Evolutionary conservation across 2,329 filamentous ascomycete species (phyloP).

Genomic region (Lachnellula suecica): DNA sequence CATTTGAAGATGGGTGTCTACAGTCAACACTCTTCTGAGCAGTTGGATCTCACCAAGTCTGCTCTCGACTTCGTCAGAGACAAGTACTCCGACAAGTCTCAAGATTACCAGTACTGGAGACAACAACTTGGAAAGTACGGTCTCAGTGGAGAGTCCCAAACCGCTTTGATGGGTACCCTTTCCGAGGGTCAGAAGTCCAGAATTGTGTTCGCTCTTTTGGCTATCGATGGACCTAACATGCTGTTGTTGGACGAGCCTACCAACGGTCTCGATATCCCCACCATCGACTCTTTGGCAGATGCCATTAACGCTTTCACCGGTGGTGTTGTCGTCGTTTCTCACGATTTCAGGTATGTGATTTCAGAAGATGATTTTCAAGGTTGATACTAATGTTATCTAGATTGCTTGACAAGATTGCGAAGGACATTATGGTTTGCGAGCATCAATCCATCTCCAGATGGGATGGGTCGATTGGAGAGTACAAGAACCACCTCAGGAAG

Average conservation of each 20-base stretch:
- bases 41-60: slow-evolving; percentile 97
- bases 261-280: slow-evolving; percentile 98
- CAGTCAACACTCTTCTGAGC: slow-evolving; percentile 97
- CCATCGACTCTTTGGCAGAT: slow-evolving; percentile 95
- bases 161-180: slow-evolving; percentile 94
- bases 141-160: slow-evolving; percentile 89
- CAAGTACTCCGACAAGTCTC: slow-evolving; percentile 84
- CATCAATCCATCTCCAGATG: slow-evolving; percentile 90
- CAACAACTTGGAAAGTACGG: slow-evolving; percentile 96
- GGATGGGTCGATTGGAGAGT: slow-evolving; percentile 86
- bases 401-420: slow-evolving; percentile 99
- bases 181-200: slow-evolving; percentile 97
- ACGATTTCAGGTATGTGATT: slow-evolving; percentile 88
- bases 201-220: slow-evolving; percentile 95
- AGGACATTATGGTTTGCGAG: slow-evolving; percentile 99
- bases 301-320: slow-evolving; percentile 93
- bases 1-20: slow-evolving; percentile 98
- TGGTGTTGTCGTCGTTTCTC: slow-evolving; percentile 95
- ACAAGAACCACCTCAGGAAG: slow-evolving; percentile 99
- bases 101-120: slow-evolving; percentile 99
- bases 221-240: slow-evolving; percentile 97
- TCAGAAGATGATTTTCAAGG: not conserved
- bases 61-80: slow-evolving; percentile 96
- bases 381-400: slow-evolving; percentile 43
- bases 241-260: slow-evolving; percentile 96